Evolutionary conservation across 1,139 yeast genomes (phyloP).

Genomic region (Zygosaccharomyces pseudobailii): DNA sequence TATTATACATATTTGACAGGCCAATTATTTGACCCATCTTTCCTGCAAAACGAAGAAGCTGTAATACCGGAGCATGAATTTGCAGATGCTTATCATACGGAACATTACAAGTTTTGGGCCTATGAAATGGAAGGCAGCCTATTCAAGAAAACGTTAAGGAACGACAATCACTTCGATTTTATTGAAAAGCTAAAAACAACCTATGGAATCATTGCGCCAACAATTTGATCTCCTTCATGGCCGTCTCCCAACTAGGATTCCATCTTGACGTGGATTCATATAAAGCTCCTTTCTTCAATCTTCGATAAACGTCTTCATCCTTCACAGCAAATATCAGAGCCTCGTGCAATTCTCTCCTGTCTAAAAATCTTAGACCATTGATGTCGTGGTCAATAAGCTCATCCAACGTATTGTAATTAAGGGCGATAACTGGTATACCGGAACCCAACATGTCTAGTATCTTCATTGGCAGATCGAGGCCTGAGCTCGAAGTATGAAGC

Average conservation of each 20-base stretch:
- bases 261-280: slow-evolving; percentile 64
- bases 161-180: slow-evolving; percentile 18
- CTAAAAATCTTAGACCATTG: slow-evolving; percentile 44
- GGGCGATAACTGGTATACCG: slow-evolving; percentile 85
- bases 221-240: slow-evolving; percentile 24
- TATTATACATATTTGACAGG: slow-evolving; percentile 60
- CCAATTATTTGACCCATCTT: slow-evolving; percentile 19
- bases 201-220: slow-evolving; percentile 8
- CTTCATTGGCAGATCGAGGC: slow-evolving; percentile 95
- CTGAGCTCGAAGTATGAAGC: slow-evolving; percentile 85
- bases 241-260: slow-evolving; percentile 66
- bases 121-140: slow-evolving; percentile 30
- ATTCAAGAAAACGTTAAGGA: slow-evolving; percentile 17
- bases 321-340: slow-evolving; percentile 46
- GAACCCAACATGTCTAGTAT: slow-evolving; percentile 95
- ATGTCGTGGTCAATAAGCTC: slow-evolving; percentile 51
- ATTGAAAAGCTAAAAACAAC: slow-evolving; percentile 4
- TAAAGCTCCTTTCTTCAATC: slow-evolving; percentile 63
- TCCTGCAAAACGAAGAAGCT: slow-evolving; percentile 27
- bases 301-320: slow-evolving; percentile 35
- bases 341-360: slow-evolving; percentile 47
- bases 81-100: slow-evolving; percentile 43
- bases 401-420: slow-evolving; percentile 65
- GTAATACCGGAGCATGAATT: slow-evolving; percentile 51
- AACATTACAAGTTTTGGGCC: slow-evolving; percentile 50